A percentile compares a stretch with the other conserved stretches of the same genome.
Evolutionary conservation across 257 asterid species (phyloP).

Genomic region (Euphrasia confusa): DNA sequence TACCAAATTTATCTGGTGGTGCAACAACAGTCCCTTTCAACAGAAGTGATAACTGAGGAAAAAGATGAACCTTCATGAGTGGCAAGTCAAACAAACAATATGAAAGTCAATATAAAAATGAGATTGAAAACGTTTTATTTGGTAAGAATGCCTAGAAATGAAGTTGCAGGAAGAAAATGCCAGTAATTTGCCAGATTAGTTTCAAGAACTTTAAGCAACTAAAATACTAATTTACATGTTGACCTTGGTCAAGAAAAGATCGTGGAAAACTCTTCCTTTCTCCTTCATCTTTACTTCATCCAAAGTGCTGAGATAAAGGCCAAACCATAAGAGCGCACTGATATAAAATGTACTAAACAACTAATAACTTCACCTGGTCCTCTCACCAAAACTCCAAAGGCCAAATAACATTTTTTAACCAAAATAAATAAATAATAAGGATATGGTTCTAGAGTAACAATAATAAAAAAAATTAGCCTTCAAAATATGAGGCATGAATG

Average conservation of each 20-base stretch:
- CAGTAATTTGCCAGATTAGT: neutral
- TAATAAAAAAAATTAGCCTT: neutral
- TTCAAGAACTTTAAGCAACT: neutral
- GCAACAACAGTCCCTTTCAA: conserved; percentile 95
- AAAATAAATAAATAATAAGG: conserved; percentile 2
- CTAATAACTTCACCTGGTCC: conserved; percentile 1
- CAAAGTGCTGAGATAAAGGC: conserved; percentile 58
- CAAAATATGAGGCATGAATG: neutral
- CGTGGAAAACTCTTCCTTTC: conserved; percentile 87
- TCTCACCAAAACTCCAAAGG: conserved; percentile 2
- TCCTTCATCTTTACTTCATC: conserved; percentile 91
- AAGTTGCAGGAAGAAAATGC: conserved; percentile 19
- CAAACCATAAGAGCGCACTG: conserved; percentile 10
- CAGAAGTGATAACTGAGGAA: conserved; percentile 76
- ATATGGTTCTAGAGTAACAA: conserved; percentile 13
- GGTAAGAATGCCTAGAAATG: conserved; percentile 10
- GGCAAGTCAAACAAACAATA: conserved; percentile 14
- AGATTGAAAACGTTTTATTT: neutral
- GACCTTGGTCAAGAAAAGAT: conserved; percentile 91
- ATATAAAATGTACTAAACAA: conserved; percentile 14
- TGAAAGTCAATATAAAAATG: neutral
- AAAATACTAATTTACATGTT: conserved; percentile 17
- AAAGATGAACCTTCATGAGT: conserved; percentile 31
- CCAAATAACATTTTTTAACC: conserved; percentile 15
- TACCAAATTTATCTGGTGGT: conserved; percentile 98